A percentile compares a stretch with the other conserved stretches of the same genome.
Evolutionary conservation across 2,329 filamentous ascomycete species (phyloP).

Genomic region (Cladobotryum mycophilum): DNA sequence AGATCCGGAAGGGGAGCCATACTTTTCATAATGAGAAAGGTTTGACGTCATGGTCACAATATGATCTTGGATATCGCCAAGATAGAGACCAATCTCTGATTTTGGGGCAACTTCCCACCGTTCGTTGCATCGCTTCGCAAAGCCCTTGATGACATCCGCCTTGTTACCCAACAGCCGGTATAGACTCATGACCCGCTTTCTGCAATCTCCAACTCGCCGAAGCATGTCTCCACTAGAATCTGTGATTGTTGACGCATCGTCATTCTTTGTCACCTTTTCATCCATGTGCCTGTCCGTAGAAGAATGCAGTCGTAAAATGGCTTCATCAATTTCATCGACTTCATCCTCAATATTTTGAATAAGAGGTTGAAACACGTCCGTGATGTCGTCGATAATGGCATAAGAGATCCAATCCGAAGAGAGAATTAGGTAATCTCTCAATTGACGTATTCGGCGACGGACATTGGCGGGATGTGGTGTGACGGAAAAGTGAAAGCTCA

Average conservation of each 20-base stretch:
- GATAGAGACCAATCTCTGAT: constrained; percentile 92
- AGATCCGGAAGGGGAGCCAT: constrained; percentile 28
- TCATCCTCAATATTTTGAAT: constrained; percentile 93
- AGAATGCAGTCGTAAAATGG: constrained; percentile 76
- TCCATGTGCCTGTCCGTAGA: constrained; percentile 37
- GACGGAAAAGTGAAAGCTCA: constrained; percentile 96
- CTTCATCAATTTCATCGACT: constrained; percentile 94
- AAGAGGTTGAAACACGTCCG: constrained; percentile 87
- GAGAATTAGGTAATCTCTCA: constrained; percentile 88
- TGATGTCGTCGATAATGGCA: constrained; percentile 96
- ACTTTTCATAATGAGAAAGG: constrained; percentile 93
- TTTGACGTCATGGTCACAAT: constrained; percentile 99
- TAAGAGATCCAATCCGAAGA: constrained; percentile 98
- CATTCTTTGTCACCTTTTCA: constrained; percentile 40
- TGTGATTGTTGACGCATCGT: constrained; percentile 36
- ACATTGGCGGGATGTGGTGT: constrained; percentile 96
- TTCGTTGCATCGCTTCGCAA: constrained; percentile 96
- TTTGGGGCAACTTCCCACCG: constrained; percentile 94
- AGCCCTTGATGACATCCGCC: constrained; percentile 98
- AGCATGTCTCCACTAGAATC: constrained; percentile 73
- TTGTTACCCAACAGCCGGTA: constrained; percentile 93
- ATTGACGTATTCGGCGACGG: constrained; percentile 81
- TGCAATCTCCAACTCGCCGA: constrained; percentile 82
- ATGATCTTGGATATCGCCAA: constrained; percentile 98
- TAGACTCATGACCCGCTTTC: constrained; percentile 95